Base-by-base conservation (phyloP, 306 rosid genomes). In the Sicyos baderoa region DNA sequence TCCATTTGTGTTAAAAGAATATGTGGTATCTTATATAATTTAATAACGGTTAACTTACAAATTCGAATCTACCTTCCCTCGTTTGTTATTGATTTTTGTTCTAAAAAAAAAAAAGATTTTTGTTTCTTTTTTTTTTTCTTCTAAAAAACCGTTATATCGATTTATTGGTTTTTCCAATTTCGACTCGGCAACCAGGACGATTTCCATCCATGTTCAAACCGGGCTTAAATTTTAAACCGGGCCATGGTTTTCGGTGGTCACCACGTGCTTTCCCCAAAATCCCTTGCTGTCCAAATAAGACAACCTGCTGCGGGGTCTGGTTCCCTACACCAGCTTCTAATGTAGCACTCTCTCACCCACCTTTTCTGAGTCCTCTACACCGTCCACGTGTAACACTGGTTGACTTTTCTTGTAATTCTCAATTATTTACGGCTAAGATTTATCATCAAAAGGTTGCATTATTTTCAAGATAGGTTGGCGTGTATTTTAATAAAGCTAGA, bases 281-380 rank as follows among this genome's bases (percentile, higher is more conserved):
- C 63, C 68, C 68, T 61, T 61, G 67, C 49, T 17, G 67, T 61
- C n/a, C 49, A 2, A 61, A 61, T 61, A 61, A 61, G 67, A 35
- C 23, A 61, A 4, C 21, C 5, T 35, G 49, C 18, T 4, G 44
- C 25, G 16, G 68, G 49, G 4, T n/a, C 0, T 17, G 22, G 10
- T 61, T 35, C 15, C 25, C 25, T n/a, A 61, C 49, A 61, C 40
- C 48, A 25, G 9, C 5, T 5, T 1, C 14, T 61, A 61, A 6
- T 0, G 7, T 9, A 3, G 7, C 10, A 1, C 22, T 9, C 14
- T 54, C 57, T 17, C 23, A 53, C 23, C 3, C 58, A 10, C 11
- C 47, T 7, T 42, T 7, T 7, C 35, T 1, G 47, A 42, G 9
- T 53, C 27, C 47, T n/a, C 1, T 35, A 0, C 29, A 4, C 69